A percentile compares a stretch with the other conserved stretches of the same genome.
These are phyloP conservation scores for Triangularia setosa DNA, from an alignment of 2,329 filamentous ascomycete species.

Conservation along the genomic window DNA sequence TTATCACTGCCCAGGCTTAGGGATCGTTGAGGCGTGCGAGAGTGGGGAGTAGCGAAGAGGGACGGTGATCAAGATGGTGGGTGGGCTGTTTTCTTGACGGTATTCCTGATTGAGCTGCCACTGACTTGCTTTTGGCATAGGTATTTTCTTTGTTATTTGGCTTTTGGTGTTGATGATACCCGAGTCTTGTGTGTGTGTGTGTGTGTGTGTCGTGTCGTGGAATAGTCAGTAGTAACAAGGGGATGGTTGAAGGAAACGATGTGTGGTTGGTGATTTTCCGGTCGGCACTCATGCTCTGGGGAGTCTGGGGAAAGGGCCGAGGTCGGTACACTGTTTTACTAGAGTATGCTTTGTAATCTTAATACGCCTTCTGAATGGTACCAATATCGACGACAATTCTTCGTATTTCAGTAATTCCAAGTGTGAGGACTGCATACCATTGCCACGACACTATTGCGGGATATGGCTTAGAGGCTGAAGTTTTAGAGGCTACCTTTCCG, in stretches of 20 bases:
- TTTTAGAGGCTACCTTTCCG: too few species aligned
- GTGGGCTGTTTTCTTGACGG: neutral
- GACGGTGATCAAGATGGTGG: neutral
- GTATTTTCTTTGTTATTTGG: neutral
- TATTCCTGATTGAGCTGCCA: neutral
- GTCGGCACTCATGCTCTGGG: neutral
- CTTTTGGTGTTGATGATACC: constrained; percentile 1
- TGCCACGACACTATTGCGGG: too few species aligned
- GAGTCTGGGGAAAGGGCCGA: neutral
- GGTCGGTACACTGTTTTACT: neutral
- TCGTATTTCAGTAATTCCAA: neutral
- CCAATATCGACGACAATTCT: neutral
- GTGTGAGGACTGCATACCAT: neutral
- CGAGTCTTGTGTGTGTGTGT: neutral
- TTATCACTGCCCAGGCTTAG: neutral
- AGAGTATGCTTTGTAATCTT: neutral
- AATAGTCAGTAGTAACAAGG: neutral
- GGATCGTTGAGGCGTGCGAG: neutral
- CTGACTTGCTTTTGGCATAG: neutral
- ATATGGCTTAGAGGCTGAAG: too few species aligned
- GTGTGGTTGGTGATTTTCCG: neutral
- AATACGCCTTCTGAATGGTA: neutral
- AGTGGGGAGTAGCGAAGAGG: neutral
- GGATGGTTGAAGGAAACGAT: neutral
- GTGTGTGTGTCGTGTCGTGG: too few species aligned